phyloP scores from a whole-genome alignment of 345 rosid genomes.

The Hibiscus trionum region DNA sequence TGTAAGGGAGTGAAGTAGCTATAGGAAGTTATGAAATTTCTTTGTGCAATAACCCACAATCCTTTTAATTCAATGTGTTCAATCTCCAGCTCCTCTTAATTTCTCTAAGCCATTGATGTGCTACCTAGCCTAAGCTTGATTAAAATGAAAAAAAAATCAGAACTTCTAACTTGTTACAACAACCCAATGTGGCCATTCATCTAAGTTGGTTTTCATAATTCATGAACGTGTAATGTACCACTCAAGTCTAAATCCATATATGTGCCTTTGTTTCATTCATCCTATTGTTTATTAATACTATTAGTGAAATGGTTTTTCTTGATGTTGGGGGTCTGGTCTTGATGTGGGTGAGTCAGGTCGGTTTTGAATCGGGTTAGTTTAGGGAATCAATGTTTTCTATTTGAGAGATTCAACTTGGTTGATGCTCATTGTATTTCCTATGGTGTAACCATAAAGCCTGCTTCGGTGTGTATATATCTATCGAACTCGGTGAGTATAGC shows the following conservation, averaged over 20 bases:
- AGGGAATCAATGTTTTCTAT: too few species aligned
- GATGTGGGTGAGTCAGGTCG: background rate
- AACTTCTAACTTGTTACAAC: background rate
- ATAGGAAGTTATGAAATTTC: conserved; percentile 22
- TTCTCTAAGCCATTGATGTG: background rate
- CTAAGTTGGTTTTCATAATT: background rate
- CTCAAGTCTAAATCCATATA: background rate
- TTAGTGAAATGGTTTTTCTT: background rate
- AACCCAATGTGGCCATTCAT: background rate
- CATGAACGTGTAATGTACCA: background rate
- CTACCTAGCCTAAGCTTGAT: background rate
- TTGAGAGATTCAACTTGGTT: too few species aligned
- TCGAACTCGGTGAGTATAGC: too few species aligned
- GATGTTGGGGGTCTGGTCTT: background rate
- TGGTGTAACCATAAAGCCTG: too few species aligned
- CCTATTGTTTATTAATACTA: background rate
- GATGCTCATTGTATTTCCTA: too few species aligned
- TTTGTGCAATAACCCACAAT: conserved; percentile 24
- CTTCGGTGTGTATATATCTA: too few species aligned
- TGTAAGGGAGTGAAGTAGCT: conserved; percentile 37
- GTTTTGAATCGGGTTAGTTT: too few species aligned
- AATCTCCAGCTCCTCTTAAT: background rate
- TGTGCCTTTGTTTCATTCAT: background rate
- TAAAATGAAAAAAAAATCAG: background rate
- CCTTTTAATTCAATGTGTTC: background rate